These are phyloP conservation scores for Tylopilus cervinicoccineus DNA, from an alignment of 768 basidiomycete species.

Conservation along the genomic window DNA sequence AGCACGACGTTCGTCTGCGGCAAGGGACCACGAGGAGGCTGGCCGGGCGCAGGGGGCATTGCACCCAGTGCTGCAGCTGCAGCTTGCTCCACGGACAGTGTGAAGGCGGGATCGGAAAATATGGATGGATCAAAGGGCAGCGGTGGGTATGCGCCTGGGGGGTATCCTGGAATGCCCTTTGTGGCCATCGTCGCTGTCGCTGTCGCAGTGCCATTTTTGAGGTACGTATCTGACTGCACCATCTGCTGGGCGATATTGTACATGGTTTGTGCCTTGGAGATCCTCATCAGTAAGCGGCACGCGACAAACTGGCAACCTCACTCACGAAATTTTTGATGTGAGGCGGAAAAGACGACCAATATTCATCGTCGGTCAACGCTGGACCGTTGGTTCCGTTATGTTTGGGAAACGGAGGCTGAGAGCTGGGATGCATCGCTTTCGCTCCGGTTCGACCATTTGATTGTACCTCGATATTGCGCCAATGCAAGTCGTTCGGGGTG, in stretches of 20 bases:
- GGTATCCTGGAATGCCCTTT: slow-evolving; percentile 35
- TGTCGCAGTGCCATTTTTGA: slow-evolving; percentile 34
- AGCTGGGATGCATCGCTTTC: slow-evolving; percentile 18
- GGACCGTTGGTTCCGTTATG: slow-evolving; percentile 20
- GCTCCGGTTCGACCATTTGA: slow-evolving; percentile 22
- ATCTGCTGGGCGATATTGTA: slow-evolving; percentile 68
- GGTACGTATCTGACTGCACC: slow-evolving; percentile 41
- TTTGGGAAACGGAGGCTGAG: slow-evolving; percentile 21
- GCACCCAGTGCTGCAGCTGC: slow-evolving; percentile 34
- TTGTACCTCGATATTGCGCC: slow-evolving; percentile 36
- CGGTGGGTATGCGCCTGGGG: slow-evolving; percentile 39
- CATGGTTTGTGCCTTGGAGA: slow-evolving; percentile 55
- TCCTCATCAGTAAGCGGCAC: slow-evolving; percentile 30
- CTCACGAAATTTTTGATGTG: slow-evolving; percentile 69
- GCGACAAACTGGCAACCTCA: slow-evolving; percentile 22
- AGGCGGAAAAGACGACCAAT: slow-evolving; percentile 66
- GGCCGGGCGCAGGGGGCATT: slow-evolving; percentile 28
- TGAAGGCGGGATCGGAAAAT: slow-evolving; percentile 52
- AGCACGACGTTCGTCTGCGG: slow-evolving; percentile 36
- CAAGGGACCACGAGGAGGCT: slow-evolving; percentile 30
- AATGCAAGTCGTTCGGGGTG: slow-evolving; percentile 59
- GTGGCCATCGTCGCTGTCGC: slow-evolving; percentile 31
- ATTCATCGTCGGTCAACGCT: slow-evolving; percentile 50
- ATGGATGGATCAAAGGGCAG: slow-evolving; percentile 50
- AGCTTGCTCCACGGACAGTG: slow-evolving; percentile 47